Evolutionary conservation across 805 yeast species (phyloP).

Genomic region (Teunomyces lycoperdinae): DNA sequence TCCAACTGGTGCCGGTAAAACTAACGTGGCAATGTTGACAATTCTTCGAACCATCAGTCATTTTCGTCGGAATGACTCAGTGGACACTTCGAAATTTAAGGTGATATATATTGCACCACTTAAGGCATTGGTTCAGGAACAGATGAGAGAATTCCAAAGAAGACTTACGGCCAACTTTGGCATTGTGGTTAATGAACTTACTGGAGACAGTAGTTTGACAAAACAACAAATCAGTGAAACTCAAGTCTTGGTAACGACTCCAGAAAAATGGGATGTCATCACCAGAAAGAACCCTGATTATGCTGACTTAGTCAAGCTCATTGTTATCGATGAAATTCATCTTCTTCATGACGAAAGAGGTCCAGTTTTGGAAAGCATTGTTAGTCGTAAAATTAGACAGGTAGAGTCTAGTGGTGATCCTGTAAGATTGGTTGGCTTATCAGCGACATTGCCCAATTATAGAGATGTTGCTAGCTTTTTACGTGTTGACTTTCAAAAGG

Average conservation of each 20-base stretch:
- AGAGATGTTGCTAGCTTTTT: conserved; percentile 81
- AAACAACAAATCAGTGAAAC: conserved; percentile 73
- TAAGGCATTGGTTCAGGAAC: conserved; percentile 94
- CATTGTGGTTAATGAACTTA: conserved; percentile 74
- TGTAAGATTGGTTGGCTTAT: conserved; percentile 77
- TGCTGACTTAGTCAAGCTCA: conserved; percentile 55
- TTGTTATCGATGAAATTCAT: conserved; percentile 92
- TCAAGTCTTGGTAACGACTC: conserved; percentile 86
- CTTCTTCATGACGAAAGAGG: conserved; percentile 92
- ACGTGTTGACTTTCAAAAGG: conserved; percentile 54
- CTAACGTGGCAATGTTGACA: conserved; percentile 91
- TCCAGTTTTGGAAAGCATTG: conserved; percentile 86
- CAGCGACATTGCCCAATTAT: conserved; percentile 92
- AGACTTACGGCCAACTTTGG: conserved; percentile 60
- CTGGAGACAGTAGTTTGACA: conserved; percentile 84
- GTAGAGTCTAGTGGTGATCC: conserved; percentile 41
- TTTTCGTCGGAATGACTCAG: conserved; percentile 36
- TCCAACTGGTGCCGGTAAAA: conserved; percentile 98
- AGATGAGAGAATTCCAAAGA: conserved; percentile 79
- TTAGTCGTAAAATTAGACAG: conserved; percentile 64
- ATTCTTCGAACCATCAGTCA: conserved; percentile 61
- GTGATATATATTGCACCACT: conserved; percentile 89
- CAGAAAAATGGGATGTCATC: conserved; percentile 96
- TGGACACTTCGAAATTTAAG: conserved; percentile 58
- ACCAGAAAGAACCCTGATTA: conserved; percentile 79